Percentiles rank a stretch among this genome's conserved stretches.
These are phyloP conservation scores for Citrus unshiu DNA, from an alignment of 345 rosid species.

Conservation along the genomic window DNA sequence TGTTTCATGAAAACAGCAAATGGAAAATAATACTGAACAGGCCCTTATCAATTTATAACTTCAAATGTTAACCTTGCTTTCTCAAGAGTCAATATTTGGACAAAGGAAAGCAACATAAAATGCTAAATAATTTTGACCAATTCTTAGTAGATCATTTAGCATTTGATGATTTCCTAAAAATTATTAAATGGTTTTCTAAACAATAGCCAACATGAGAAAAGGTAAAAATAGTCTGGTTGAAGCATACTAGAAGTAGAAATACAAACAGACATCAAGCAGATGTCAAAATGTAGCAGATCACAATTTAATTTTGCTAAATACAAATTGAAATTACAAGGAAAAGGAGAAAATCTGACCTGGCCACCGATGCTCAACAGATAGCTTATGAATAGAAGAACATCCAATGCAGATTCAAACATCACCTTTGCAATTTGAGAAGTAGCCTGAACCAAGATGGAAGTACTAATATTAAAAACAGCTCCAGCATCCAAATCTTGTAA, in stretches of 20 bases:
- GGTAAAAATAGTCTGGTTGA: background rate
- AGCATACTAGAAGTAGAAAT: background rate
- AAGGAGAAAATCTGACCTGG: constrained; percentile 54
- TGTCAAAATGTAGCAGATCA: background rate
- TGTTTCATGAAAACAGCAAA: too few species aligned
- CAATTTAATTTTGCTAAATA: background rate
- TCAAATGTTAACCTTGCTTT: background rate
- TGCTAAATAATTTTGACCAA: background rate
- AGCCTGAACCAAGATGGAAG: constrained; percentile 65
- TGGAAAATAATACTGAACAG: too few species aligned
- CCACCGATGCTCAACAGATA: constrained; percentile 72
- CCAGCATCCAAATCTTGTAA: constrained; percentile 41
- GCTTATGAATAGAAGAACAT: constrained; percentile 66
- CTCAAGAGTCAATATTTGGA: background rate
- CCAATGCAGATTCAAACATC: constrained; percentile 86
- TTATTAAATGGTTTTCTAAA: background rate
- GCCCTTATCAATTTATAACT: too few species aligned
- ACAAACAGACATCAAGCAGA: background rate
- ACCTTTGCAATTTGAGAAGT: constrained; percentile 73
- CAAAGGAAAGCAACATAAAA: background rate
- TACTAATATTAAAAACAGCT: constrained; percentile 38
- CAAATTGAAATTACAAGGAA: background rate
- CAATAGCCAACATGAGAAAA: background rate
- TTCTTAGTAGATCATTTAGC: background rate
- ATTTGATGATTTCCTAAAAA: constrained; percentile 1